phyloP scores from a whole-genome alignment of 495 filamentous ascomycete species.

The Cladorrhinum samala region DNA sequence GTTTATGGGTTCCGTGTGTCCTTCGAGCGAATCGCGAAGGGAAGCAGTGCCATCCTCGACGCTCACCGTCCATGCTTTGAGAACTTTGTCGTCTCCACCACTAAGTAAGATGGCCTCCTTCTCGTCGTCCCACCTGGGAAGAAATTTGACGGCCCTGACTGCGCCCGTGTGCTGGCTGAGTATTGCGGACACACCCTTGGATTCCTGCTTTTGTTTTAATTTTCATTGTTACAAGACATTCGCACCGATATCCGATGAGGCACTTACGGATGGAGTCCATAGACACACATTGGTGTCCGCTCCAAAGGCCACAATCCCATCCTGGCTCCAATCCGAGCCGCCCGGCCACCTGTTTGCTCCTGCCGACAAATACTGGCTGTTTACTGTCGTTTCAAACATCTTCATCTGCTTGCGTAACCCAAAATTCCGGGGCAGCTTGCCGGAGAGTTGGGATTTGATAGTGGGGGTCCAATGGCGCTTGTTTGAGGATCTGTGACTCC shows the following conservation, averaged over 20 bases:
- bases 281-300: constrained; percentile 82
- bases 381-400: constrained; percentile 17
- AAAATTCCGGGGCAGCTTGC: too few relatives aligned
- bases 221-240: too few relatives aligned
- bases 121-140: constrained; percentile 46
- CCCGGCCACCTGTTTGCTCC: constrained; percentile 87
- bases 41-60: constrained; percentile 19
- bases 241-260: too few relatives aligned
- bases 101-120: constrained; percentile 56
- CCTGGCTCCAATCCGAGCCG: constrained; percentile 80
- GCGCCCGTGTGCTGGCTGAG: constrained; percentile 76
- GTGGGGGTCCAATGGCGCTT: background rate
- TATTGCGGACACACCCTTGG: constrained; percentile 59
- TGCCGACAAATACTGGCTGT: constrained; percentile 63
- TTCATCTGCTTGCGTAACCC: too few relatives aligned
- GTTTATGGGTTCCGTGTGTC: constrained; percentile 73
- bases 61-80: constrained; percentile 64
- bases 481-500: constrained; percentile 3
- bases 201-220: constrained; percentile 28
- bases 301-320: constrained; percentile 78
- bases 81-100: constrained; percentile 73
- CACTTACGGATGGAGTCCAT: constrained; percentile 77
- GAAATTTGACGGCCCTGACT: constrained; percentile 80
- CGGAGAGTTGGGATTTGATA: background rate
- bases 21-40: constrained; percentile 46